phyloP scores from a whole-genome alignment of 305 asterid species.

The Salvia sclarea region DNA sequence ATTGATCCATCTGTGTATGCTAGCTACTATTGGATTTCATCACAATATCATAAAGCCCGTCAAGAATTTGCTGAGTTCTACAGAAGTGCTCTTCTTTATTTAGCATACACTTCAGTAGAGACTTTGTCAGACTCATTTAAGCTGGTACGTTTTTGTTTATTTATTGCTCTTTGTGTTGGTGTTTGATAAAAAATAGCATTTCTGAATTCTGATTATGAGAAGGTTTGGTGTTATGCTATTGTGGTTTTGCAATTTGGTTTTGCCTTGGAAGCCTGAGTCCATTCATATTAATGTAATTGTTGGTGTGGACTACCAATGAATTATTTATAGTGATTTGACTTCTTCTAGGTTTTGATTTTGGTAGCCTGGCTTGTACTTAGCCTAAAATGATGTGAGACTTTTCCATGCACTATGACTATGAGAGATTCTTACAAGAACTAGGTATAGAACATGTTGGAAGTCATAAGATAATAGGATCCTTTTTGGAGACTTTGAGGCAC shows the following conservation, averaged over 20 bases:
- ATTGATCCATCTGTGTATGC: constrained; percentile 97
- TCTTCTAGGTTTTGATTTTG: neutral
- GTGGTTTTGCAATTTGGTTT: constrained; percentile 8
- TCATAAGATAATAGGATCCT: neutral
- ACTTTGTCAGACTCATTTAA: constrained; percentile 83
- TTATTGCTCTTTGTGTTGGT: neutral
- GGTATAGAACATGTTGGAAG: constrained; percentile 4
- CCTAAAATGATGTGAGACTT: neutral
- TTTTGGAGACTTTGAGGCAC: neutral
- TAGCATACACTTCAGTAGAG: constrained; percentile 91
- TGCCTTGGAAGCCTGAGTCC: neutral
- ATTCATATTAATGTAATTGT: constrained; percentile 2
- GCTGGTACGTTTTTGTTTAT: constrained; percentile 53
- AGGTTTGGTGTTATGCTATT: neutral
- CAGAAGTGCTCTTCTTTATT: constrained; percentile 84
- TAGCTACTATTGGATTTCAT: constrained; percentile 87
- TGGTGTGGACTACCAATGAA: neutral
- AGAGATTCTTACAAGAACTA: neutral
- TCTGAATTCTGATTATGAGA: constrained; percentile 11
- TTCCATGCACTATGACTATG: too few species aligned
- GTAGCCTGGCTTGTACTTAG: neutral
- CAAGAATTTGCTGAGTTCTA: constrained; percentile 95
- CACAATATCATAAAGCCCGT: constrained; percentile 73
- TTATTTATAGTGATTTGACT: neutral
- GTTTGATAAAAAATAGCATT: constrained; percentile 1